Evolutionary conservation across 2,329 filamentous ascomycete genomes (phyloP).

Genomic region (Beauveria bassiana): DNA sequence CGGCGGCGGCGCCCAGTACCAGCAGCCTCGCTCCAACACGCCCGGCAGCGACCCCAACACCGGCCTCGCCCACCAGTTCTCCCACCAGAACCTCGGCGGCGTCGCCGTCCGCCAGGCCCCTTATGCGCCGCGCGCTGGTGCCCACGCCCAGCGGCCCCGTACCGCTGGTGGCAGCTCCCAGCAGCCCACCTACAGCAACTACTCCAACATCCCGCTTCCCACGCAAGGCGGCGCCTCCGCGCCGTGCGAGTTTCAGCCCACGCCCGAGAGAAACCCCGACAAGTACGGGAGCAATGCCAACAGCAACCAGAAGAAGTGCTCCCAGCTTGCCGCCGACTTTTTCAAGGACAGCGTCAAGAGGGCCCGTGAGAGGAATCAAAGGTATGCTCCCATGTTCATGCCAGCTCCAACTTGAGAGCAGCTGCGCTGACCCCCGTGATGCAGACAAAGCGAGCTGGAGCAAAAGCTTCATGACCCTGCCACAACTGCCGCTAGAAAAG

Average conservation of each 20-base stretch:
- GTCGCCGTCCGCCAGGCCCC: conserved; percentile 61
- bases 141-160: conserved; percentile 69
- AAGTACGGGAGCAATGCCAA: conserved; percentile 59
- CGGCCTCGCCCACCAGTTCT: conserved; percentile 90
- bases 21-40: conserved; percentile 44
- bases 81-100: conserved; percentile 86
- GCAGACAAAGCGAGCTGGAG: conserved; percentile 85
- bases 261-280: conserved; percentile 81
- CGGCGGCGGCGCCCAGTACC: conserved; percentile 25
- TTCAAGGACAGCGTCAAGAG: conserved; percentile 98
- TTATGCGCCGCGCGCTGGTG: conserved; percentile 59
- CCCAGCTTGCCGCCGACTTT: conserved; percentile 73
- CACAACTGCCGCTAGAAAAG: conserved; percentile 67
- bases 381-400: conserved; percentile 45
- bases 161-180: conserved; percentile 68
- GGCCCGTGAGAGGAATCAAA: conserved; percentile 87
- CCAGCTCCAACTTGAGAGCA: not conserved
- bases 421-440: not conserved
- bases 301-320: conserved; percentile 64
- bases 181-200: conserved; percentile 54
- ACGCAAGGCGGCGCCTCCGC: conserved; percentile 45
- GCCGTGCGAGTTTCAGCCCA: conserved; percentile 66
- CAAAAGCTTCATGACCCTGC: conserved; percentile 72
- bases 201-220: conserved; percentile 59
- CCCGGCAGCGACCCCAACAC: conserved; percentile 77